Percentiles rank a stretch among this genome's conserved stretches.
phyloP scores from a whole-genome alignment of 805 yeast species.

The Torulaspora indica region DNA sequence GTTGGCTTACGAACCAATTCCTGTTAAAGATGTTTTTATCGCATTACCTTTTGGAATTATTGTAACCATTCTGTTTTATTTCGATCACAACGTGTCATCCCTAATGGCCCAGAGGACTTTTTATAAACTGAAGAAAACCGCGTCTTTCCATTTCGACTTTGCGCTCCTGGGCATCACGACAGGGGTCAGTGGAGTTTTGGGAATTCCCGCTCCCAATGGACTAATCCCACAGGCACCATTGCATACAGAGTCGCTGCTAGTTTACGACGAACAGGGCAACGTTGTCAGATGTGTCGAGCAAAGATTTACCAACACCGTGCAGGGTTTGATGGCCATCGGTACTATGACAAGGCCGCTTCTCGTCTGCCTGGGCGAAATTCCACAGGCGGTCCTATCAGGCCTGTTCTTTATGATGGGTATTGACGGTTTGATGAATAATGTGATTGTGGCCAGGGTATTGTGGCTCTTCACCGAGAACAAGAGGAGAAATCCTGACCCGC shows the following conservation, averaged over 20 bases:
- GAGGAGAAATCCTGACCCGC: conserved; percentile 32
- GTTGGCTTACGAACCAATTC: conserved; percentile 39
- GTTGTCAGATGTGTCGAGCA: conserved; percentile 76
- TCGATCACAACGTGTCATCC: conserved; percentile 93
- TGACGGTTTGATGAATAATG: conserved; percentile 66
- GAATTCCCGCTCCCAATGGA: conserved; percentile 95
- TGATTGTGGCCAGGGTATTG: conserved; percentile 55
- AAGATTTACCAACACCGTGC: conserved; percentile 74
- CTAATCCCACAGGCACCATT: conserved; percentile 95
- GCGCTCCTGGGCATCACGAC: conserved; percentile 79
- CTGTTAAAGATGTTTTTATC: conserved; percentile 72
- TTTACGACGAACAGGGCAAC: conserved; percentile 32
- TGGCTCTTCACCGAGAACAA: conserved; percentile 58
- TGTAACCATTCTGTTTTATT: conserved; percentile 78
- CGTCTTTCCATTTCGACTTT: conserved; percentile 91
- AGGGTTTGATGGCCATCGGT: conserved; percentile 77
- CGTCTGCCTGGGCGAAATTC: conserved; percentile 73
- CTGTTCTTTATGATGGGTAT: conserved; percentile 91
- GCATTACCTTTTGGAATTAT: conserved; percentile 92
- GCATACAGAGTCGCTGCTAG: conserved; percentile 74
- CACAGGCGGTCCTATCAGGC: conserved; percentile 91
- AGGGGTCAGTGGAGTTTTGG: conserved; percentile 79
- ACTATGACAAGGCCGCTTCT: conserved; percentile 88
- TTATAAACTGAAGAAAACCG: conserved; percentile 78
- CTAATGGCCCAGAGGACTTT: conserved; percentile 84